phyloP scores from a whole-genome alignment of 2,329 filamentous ascomycete genomes.

The Erysiphe pulchra region DNA sequence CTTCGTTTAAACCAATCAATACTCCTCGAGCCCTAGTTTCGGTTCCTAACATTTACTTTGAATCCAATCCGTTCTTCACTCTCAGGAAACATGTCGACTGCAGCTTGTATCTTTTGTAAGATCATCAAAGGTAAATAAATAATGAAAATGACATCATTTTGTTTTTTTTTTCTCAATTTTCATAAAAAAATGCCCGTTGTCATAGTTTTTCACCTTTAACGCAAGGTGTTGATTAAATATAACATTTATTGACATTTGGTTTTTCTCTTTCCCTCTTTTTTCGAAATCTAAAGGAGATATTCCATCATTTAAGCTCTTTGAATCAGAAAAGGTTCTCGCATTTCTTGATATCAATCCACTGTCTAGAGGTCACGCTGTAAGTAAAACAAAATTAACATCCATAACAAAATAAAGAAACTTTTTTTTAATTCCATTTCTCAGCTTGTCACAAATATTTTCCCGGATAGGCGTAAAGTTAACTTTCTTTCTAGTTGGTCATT shows the following conservation, averaged over 20 bases:
- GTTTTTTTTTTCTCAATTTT: too few species aligned
- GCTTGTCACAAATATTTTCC: too few species aligned
- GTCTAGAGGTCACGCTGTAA: conserved; percentile 67
- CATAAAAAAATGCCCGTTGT: not conserved
- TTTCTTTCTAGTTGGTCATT: conserved; percentile 45
- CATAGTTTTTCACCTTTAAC: conserved; percentile 3
- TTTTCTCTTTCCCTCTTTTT: too few species aligned
- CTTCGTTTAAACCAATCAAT: too few species aligned
- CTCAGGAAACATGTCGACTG: conserved; percentile 6
- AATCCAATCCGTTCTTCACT: too few species aligned
- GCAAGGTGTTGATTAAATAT: not conserved
- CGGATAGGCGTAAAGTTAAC: too few species aligned
- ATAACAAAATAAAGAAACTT: not conserved
- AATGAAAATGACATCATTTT: too few species aligned
- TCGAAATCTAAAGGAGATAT: conserved; percentile 45
- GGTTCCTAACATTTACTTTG: too few species aligned
- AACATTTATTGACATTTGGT: too few species aligned
- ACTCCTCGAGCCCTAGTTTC: too few species aligned
- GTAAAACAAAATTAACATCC: conserved; percentile 10
- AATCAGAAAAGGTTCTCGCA: conserved; percentile 77
- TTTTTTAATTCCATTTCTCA: too few species aligned
- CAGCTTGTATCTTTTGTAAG: conserved; percentile 87
- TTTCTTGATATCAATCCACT: conserved; percentile 93
- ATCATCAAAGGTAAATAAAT: conserved; percentile 58
- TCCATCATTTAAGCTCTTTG: conserved; percentile 86